A percentile compares a stretch with the other conserved stretches of the same genome.
These are phyloP conservation scores for Kwoniella europaea DNA, from an alignment of 768 basidiomycete species.

Conservation along the genomic window DNA sequence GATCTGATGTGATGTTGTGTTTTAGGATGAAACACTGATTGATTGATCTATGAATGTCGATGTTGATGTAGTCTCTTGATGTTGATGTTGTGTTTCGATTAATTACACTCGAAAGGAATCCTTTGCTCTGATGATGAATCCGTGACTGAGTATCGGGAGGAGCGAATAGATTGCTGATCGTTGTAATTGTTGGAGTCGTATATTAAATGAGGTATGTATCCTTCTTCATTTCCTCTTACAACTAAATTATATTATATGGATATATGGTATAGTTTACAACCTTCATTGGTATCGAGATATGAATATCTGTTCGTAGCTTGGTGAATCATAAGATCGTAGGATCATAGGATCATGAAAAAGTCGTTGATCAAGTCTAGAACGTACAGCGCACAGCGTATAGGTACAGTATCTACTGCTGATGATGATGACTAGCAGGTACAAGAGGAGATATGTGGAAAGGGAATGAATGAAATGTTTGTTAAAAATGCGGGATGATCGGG, in stretches of 20 bases:
- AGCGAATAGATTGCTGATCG: neutral
- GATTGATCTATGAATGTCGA: neutral
- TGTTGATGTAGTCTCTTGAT: neutral
- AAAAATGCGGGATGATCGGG: slow-evolving; percentile 18
- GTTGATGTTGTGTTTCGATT: neutral
- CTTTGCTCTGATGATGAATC: neutral
- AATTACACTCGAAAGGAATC: neutral
- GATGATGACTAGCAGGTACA: neutral
- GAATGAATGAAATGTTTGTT: too few species aligned
- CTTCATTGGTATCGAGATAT: too few species aligned
- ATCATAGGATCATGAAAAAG: too few species aligned
- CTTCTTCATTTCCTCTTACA: too few species aligned
- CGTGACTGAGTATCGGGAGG: neutral
- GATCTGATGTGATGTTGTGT: neutral
- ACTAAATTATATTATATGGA: too few species aligned
- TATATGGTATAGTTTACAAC: too few species aligned
- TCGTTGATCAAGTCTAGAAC: too few species aligned
- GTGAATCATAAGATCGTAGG: too few species aligned
- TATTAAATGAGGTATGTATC: too few species aligned
- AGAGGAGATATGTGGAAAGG: neutral
- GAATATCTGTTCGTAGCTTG: too few species aligned
- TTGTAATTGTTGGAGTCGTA: neutral
- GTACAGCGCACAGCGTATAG: too few species aligned
- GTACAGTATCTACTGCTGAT: neutral
- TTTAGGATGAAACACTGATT: neutral